These are phyloP conservation scores for Aureobasidium namibiae DNA, from an alignment of 2,329 filamentous ascomycete species.

Conservation along the genomic window DNA sequence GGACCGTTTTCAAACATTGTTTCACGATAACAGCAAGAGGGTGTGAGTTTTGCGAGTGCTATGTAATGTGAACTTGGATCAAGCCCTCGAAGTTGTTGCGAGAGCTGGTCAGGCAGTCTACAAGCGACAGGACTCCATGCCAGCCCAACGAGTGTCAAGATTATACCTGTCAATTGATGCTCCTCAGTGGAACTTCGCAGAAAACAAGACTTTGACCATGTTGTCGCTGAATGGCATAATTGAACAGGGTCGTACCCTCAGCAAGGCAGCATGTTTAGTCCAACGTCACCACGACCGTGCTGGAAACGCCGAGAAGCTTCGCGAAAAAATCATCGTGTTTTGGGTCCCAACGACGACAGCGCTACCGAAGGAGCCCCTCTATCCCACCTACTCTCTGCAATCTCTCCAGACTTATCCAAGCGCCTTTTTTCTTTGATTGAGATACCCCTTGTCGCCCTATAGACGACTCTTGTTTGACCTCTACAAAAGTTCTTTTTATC, in stretches of 20 bases:
- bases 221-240: neutral
- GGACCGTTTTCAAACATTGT: neutral
- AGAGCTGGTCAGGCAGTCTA: too few species aligned
- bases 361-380: slow-evolving; percentile 4
- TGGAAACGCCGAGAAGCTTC: slow-evolving; percentile 1
- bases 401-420: slow-evolving; percentile 8
- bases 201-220: neutral
- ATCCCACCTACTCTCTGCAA: slow-evolving; percentile 2
- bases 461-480: slow-evolving; percentile 5
- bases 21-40: neutral
- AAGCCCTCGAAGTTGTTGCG: too few species aligned
- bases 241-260: neutral
- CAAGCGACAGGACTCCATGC: neutral
- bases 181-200: neutral
- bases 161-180: neutral
- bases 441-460: slow-evolving; percentile 4
- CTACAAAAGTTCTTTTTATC: slow-evolving; percentile 8
- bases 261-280: neutral
- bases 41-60: too few species aligned
- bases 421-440: slow-evolving; percentile 12
- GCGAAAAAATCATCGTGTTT: slow-evolving; percentile 3
- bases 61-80: too few species aligned
- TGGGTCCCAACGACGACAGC: slow-evolving; percentile 7
- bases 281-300: neutral
- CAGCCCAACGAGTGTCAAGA: neutral